These are phyloP conservation scores for Podospora australis DNA, from an alignment of 495 filamentous ascomycete species.

Conservation along the genomic window DNA sequence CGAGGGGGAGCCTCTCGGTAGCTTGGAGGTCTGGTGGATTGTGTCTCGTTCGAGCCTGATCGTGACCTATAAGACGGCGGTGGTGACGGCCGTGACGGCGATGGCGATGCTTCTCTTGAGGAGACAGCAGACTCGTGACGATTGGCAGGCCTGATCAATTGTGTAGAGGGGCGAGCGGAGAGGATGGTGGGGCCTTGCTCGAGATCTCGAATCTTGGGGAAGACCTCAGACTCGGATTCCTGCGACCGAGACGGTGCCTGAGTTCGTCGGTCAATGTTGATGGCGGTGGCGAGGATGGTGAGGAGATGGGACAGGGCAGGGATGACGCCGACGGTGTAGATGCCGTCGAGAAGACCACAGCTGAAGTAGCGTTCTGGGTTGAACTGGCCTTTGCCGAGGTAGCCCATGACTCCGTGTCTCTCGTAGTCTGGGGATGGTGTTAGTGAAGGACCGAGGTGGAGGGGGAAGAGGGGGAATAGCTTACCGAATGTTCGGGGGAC, in stretches of 20 bases:
- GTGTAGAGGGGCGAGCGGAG: not conserved
- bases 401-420: not conserved
- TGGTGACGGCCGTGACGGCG: not conserved
- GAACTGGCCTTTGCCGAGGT: not conserved
- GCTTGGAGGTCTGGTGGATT: not conserved
- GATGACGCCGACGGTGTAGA: not conserved
- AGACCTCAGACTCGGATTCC: constrained; percentile 10
- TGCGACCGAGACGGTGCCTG: no score
- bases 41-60: not conserved
- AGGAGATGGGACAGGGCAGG: constrained; percentile 1
- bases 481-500: not conserved
- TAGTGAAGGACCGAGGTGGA: not conserved
- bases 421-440: not conserved
- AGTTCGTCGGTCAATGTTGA: constrained; percentile 61
- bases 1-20: not conserved
- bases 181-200: not conserved
- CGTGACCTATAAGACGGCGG: not conserved
- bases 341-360: not conserved
- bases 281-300: constrained; percentile 49
- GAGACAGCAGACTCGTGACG: not conserved
- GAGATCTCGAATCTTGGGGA: not conserved
- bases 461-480: not conserved
- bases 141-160: not conserved
- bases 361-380: not conserved
- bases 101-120: not conserved